Percentiles rank a stretch among this genome's conserved stretches.
phyloP scores from a whole-genome alignment of 148 eudicot genomes.

The Mesembryanthemum crystallinum region DNA sequence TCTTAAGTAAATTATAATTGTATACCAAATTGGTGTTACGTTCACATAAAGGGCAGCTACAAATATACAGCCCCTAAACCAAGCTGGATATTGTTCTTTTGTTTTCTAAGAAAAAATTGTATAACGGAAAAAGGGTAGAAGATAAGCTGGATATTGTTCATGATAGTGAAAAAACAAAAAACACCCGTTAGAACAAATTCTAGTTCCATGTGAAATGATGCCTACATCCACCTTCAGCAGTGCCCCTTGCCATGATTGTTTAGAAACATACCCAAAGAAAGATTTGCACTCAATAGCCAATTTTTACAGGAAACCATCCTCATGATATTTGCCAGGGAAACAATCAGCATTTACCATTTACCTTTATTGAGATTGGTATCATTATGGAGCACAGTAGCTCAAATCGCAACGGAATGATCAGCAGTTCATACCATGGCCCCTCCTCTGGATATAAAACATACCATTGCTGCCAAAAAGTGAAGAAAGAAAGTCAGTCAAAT shows the following conservation, averaged over 20 bases:
- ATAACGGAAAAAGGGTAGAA: too few species aligned
- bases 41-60: too few species aligned
- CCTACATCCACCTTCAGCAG: not conserved
- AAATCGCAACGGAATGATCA: conserved; percentile 90
- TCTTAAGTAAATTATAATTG: too few species aligned
- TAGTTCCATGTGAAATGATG: not conserved
- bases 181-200: not conserved
- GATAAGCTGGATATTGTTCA: too few species aligned
- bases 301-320: not conserved
- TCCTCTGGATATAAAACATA: conserved; percentile 81
- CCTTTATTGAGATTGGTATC: conserved; percentile 99
- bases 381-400: conserved; percentile 98
- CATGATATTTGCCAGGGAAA: not conserved
- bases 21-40: too few species aligned
- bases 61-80: too few species aligned
- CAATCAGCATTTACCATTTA: conserved; percentile 39
- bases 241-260: not conserved
- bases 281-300: not conserved
- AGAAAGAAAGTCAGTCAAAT: conserved; percentile 17
- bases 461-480: conserved; percentile 73
- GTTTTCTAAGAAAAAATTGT: too few species aligned
- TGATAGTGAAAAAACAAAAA: not conserved
- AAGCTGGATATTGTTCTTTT: too few species aligned
- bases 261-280: not conserved
- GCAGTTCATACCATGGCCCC: conserved; percentile 92